Percentiles rank a stretch among this genome's conserved stretches.
phyloP scores from a whole-genome alignment of 257 asterid species.

The Nicotiana otophora region DNA sequence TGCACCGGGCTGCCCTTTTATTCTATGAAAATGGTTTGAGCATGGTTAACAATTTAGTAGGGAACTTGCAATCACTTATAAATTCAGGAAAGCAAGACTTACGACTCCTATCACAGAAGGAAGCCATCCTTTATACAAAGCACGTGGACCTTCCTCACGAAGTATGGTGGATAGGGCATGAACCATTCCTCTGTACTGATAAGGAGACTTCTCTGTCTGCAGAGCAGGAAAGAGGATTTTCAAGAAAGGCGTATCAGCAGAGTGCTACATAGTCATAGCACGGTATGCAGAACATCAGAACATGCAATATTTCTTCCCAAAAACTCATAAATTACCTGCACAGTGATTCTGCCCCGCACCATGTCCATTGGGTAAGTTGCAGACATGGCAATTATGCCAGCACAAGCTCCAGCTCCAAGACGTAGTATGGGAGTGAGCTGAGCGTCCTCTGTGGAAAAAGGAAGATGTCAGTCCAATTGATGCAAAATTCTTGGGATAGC shows the following conservation, averaged over 20 bases:
- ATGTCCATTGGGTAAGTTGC: constrained; percentile 99
- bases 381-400: constrained; percentile 99
- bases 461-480: constrained; percentile 2
- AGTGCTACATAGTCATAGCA: not conserved
- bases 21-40: not conserved
- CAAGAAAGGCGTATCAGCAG: not conserved
- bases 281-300: not conserved
- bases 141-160: constrained; percentile 97
- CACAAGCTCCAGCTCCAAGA: constrained; percentile 98
- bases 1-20: no score
- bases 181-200: constrained; percentile 86
- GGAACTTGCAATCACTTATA: not conserved
- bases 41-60: not conserved
- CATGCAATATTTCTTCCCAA: not conserved
- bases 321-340: constrained; percentile 53
- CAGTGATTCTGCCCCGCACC: constrained; percentile 97
- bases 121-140: constrained; percentile 97
- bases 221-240: constrained; percentile 17
- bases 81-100: constrained; percentile 32
- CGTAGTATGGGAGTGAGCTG: constrained; percentile 82
- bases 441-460: constrained; percentile 63
- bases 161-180: constrained; percentile 95
- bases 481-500: not conserved
- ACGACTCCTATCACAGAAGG: constrained; percentile 99
- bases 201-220: constrained; percentile 89